Evolutionary conservation across 306 rosid genomes (phyloP).

Genomic region (Echinosophora koreensis): DNA sequence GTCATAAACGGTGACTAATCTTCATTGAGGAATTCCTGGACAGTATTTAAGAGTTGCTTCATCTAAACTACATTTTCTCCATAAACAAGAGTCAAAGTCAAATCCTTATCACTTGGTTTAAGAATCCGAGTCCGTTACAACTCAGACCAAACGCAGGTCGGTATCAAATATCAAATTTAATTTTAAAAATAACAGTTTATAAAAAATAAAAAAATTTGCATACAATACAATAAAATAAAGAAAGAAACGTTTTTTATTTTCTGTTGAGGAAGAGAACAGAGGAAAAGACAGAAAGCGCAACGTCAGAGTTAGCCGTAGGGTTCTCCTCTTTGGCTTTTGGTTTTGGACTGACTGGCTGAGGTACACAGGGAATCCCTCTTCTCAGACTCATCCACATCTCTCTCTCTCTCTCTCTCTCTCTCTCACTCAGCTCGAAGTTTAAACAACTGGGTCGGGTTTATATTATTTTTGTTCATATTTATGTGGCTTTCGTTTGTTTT

Average conservation of each 20-base stretch:
- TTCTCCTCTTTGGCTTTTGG: conserved; percentile 50
- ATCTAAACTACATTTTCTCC: too few relatives aligned
- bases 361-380: conserved; percentile 50
- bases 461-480: conserved; percentile 61
- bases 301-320: conserved; percentile 83
- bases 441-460: conserved; percentile 38
- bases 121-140: too few relatives aligned
- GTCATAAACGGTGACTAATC: too few relatives aligned
- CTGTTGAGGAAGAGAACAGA: conserved; percentile 55
- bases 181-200: too few relatives aligned
- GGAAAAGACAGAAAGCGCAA: conserved; percentile 85
- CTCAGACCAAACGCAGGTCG: too few relatives aligned
- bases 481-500: conserved; percentile 65
- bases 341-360: conserved; percentile 50
- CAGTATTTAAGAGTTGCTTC: too few relatives aligned
- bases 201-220: too few relatives aligned
- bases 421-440: conserved; percentile 35
- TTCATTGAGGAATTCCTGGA: too few relatives aligned
- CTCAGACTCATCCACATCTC: conserved; percentile 60
- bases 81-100: too few relatives aligned
- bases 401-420: conserved; percentile 50
- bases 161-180: too few relatives aligned
- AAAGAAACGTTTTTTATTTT: conserved; percentile 27
- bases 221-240: conserved; percentile 23
- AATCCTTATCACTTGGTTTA: too few relatives aligned